phyloP scores from a whole-genome alignment of 208 protist genomes.

The Acanthamoeba healyi region DNA sequence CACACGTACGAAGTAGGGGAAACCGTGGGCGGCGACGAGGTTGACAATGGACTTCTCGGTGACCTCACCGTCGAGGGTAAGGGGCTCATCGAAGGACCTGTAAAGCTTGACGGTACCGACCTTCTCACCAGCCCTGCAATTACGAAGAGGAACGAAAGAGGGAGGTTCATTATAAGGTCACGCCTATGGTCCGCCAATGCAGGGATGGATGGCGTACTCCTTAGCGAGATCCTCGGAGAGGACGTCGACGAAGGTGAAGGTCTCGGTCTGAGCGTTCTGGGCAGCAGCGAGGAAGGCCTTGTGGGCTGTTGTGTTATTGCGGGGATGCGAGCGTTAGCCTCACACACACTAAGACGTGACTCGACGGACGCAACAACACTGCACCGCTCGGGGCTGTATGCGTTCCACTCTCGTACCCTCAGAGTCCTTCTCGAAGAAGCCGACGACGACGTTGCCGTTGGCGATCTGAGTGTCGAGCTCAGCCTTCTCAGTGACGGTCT shows the following conservation, averaged over 20 bases:
- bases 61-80: conserved; percentile 42
- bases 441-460: not conserved
- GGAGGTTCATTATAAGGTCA: not conserved
- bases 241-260: conserved; percentile 45
- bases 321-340: too few species aligned
- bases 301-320: not conserved
- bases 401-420: not conserved
- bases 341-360: too few species aligned
- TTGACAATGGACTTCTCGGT: not conserved
- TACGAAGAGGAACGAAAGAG: not conserved
- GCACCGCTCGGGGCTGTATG: too few species aligned
- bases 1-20: conserved; percentile 60
- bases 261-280: not conserved
- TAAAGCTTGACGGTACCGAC: conserved; percentile 59
- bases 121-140: conserved; percentile 30
- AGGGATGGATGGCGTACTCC: conserved; percentile 27
- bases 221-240: conserved; percentile 7
- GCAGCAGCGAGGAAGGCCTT: conserved; percentile 68
- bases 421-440: conserved; percentile 73
- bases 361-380: too few species aligned
- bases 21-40: conserved; percentile 8
- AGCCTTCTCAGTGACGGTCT: conserved; percentile 32
- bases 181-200: too few species aligned
- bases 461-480: conserved; percentile 24
- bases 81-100: conserved; percentile 60